Conservation (phyloP, 2,329 filamentous ascomycete genomes). For the Aspergillus hortae region DNA sequence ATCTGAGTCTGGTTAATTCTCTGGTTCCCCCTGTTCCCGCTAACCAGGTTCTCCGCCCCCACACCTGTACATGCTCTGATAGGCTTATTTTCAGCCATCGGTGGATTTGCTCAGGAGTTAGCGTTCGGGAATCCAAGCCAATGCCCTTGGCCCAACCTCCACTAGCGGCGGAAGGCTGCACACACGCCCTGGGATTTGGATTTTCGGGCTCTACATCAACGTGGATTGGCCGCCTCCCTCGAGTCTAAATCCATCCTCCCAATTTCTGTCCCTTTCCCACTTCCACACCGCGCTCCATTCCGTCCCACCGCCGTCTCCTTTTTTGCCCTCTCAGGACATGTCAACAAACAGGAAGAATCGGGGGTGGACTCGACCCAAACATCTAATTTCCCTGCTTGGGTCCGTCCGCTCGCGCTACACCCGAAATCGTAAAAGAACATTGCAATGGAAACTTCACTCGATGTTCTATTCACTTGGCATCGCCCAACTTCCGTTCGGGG, state of each 20-base stretch:
- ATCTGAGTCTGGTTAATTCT: neutral
- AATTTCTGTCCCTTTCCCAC: neutral
- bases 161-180: constrained; percentile 4
- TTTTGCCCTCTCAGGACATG: neutral
- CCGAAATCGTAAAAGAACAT: constrained; percentile 1
- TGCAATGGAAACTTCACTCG: constrained; percentile 5
- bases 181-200: neutral
- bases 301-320: neutral
- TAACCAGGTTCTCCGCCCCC: neutral
- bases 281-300: too few species aligned
- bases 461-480: constrained; percentile 10
- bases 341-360: neutral
- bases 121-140: constrained; percentile 3
- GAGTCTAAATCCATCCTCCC: too few species aligned
- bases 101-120: constrained; percentile 1
- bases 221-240: neutral
- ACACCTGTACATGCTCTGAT: too few species aligned
- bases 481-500: constrained; percentile 1
- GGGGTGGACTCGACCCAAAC: neutral
- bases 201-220: neutral
- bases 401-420: neutral
- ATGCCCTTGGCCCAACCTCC: neutral
- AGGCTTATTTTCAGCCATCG: neutral
- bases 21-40: neutral
- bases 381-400: neutral